Percentiles rank a stretch among this genome's conserved stretches.
phyloP scores from a whole-genome alignment of 1,139 yeast species.

The Yamadazyma atlantica region DNA sequence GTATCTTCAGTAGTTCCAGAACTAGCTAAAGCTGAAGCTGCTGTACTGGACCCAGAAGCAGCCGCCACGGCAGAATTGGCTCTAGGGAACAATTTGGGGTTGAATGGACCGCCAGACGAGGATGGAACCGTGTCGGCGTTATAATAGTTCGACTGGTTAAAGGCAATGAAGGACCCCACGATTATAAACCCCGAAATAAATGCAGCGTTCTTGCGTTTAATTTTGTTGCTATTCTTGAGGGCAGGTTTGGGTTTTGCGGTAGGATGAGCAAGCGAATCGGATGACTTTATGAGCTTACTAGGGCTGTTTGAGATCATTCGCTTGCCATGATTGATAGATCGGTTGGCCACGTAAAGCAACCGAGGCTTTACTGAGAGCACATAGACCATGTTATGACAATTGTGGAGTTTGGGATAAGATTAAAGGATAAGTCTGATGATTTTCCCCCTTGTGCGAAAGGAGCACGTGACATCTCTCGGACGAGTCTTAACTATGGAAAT shows the following conservation, averaged over 20 bases:
- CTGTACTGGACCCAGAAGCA: not conserved
- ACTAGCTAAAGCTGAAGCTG: conserved; percentile 1
- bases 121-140: conserved; percentile 44
- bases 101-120: conserved; percentile 16
- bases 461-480: too few species aligned
- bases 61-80: too few species aligned
- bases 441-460: too few species aligned
- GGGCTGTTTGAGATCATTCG: conserved; percentile 16
- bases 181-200: conserved; percentile 45
- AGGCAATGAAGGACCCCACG: conserved; percentile 45
- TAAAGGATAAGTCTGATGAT: too few species aligned
- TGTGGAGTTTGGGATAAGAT: too few species aligned
- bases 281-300: conserved; percentile 13
- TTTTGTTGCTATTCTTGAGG: conserved; percentile 12
- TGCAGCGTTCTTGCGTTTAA: conserved; percentile 38
- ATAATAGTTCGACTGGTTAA: conserved; percentile 43
- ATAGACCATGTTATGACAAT: conserved; percentile 28
- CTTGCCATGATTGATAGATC: conserved; percentile 20
- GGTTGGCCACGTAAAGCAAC: conserved; percentile 27
- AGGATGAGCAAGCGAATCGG: conserved; percentile 8
- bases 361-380: conserved; percentile 33
- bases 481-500: too few species aligned
- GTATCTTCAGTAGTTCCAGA: conserved; percentile 18
- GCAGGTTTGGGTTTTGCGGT: conserved; percentile 12
- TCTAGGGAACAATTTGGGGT: conserved; percentile 13